phyloP scores from a whole-genome alignment of 2,329 filamentous ascomycete species.

The Tricladium varicosporioides region DNA sequence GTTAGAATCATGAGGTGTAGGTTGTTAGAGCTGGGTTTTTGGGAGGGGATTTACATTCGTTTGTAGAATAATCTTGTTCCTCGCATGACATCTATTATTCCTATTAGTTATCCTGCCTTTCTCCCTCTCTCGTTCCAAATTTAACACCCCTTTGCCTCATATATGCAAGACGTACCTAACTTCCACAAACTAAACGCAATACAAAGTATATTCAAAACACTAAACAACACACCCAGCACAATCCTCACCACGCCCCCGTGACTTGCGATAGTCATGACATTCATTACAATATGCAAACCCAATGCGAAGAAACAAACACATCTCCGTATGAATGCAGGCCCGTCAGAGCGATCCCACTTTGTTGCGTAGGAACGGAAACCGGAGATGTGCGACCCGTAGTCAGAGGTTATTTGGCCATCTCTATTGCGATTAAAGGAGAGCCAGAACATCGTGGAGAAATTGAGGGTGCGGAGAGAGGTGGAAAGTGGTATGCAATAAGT shows the following conservation, averaged over 20 bases:
- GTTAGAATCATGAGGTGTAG: neutral
- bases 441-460: neutral
- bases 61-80: conserved; percentile 5
- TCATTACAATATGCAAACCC: conserved; percentile 1
- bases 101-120: neutral
- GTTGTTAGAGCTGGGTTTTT: neutral
- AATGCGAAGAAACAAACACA: neutral
- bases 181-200: conserved; percentile 7
- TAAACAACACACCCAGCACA: neutral
- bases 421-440: neutral
- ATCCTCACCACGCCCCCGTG: neutral
- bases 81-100: conserved; percentile 3
- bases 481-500: neutral
- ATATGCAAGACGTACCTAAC: neutral
- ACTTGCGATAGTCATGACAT: neutral
- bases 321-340: neutral
- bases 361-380: neutral
- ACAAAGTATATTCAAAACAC: conserved; percentile 10
- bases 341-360: neutral
- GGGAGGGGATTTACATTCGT: neutral
- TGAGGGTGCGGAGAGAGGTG: neutral
- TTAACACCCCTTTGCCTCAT: conserved; percentile 21
- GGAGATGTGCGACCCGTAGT: neutral
- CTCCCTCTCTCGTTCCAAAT: neutral
- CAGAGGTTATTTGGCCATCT: neutral